These are phyloP conservation scores for Karstenula rhodostoma DNA, from an alignment of 2,329 filamentous ascomycete species.

Conservation along the genomic window DNA sequence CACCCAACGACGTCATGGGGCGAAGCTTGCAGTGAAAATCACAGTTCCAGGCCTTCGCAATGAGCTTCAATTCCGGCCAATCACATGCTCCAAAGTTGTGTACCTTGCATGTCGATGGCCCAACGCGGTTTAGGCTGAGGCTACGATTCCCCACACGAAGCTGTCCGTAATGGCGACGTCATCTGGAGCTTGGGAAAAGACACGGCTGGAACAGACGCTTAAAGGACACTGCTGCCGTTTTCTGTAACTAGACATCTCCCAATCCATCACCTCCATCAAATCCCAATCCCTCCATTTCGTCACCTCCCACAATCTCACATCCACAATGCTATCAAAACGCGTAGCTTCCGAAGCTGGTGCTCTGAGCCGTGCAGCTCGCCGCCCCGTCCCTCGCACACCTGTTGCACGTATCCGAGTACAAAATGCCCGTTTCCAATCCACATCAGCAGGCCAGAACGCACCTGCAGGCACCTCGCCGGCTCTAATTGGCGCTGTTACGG, in stretches of 20 bases:
- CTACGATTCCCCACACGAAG: neutral
- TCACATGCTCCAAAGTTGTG: neutral
- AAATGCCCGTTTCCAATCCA: constrained; percentile 45
- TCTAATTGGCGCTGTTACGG: constrained; percentile 59
- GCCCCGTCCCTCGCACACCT: constrained; percentile 33
- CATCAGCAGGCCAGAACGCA: constrained; percentile 29
- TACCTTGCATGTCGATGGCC: constrained; percentile 1
- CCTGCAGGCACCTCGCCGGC: constrained; percentile 44
- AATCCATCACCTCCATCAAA: neutral
- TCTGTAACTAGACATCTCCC: neutral
- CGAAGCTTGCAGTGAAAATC: neutral
- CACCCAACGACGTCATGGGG: constrained; percentile 4
- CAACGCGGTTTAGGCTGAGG: neutral
- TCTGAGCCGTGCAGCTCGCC: constrained; percentile 39
- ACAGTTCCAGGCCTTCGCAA: neutral
- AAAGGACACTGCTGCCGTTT: neutral
- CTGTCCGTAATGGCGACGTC: constrained; percentile 13
- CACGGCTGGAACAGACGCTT: constrained; percentile 2
- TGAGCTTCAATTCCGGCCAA: constrained; percentile 4
- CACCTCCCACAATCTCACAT: neutral
- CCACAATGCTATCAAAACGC: constrained; percentile 44
- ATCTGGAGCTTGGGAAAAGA: constrained; percentile 8
- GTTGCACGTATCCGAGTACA: constrained; percentile 42
- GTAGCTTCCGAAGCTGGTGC: constrained; percentile 41
- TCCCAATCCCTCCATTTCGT: neutral